A percentile compares a stretch with the other conserved stretches of the same genome.
Conservation (phyloP, 2,329 filamentous ascomycete genomes). For the Ophiostoma quercus region DNA sequence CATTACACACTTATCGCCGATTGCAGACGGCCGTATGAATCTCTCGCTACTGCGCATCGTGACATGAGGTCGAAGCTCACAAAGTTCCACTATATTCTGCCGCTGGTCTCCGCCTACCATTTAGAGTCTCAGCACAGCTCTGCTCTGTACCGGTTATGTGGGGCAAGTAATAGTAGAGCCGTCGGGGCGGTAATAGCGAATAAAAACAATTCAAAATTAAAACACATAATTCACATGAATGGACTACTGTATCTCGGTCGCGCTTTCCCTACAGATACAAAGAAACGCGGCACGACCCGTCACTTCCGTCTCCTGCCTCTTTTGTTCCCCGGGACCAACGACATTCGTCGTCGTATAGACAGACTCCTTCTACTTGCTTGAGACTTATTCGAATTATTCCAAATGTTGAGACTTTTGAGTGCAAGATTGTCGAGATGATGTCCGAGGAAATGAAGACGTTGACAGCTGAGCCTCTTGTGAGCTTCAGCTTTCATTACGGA, state of each 20-base stretch:
- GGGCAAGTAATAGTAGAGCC: not conserved
- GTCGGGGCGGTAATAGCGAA: not conserved
- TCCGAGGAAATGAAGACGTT: not conserved
- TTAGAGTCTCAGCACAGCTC: not conserved
- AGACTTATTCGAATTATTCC: not conserved
- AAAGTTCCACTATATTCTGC: constrained; percentile 8
- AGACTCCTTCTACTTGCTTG: not conserved
- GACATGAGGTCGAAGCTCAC: constrained; percentile 1
- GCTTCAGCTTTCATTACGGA: not conserved
- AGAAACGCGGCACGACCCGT: constrained; percentile 14
- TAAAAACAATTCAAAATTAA: not conserved
- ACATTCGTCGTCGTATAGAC: not conserved
- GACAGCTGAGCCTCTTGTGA: not conserved
- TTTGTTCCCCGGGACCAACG: not conserved
- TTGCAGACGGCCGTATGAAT: not conserved
- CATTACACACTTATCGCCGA: not conserved
- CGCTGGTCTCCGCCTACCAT: not conserved
- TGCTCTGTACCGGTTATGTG: not conserved
- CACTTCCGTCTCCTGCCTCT: not conserved
- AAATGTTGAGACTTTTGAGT: not conserved
- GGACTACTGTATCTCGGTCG: constrained; percentile 1
- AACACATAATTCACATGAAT: not conserved
- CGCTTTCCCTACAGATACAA: constrained; percentile 10
- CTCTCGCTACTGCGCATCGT: constrained; percentile 3
- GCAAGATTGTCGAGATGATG: not conserved